Conservation (phyloP, 2,329 filamentous ascomycete species). For the Westerdykella sp. region DNA sequence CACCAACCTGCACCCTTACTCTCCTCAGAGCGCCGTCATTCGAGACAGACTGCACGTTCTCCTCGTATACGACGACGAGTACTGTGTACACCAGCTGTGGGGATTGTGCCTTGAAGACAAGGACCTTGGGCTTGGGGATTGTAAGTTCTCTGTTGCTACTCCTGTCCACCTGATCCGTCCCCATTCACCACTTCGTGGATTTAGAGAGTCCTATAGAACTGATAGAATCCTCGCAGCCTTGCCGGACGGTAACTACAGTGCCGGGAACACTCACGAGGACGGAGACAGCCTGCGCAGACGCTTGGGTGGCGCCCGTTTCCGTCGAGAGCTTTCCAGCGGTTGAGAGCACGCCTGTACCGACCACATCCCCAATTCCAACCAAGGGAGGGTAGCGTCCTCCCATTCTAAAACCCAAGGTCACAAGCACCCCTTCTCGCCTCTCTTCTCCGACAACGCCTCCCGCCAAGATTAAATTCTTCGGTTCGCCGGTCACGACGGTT, state of each 20-base stretch:
- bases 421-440: too few species aligned
- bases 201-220: slow-evolving; percentile 1
- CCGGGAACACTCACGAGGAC: slow-evolving; percentile 10
- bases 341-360: too few species aligned
- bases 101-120: slow-evolving; percentile 17
- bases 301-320: too few species aligned
- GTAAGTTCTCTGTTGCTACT: slow-evolving; percentile 9
- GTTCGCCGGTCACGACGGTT: too few species aligned
- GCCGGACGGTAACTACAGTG: slow-evolving; percentile 12
- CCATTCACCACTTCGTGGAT: too few species aligned
- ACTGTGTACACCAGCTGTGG: slow-evolving; percentile 25
- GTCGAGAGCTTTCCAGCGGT: too few species aligned
- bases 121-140: slow-evolving; percentile 17
- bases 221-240: slow-evolving; percentile 11
- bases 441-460: too few species aligned
- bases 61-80: slow-evolving; percentile 15
- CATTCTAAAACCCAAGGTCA: too few species aligned
- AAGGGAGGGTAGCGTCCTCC: too few species aligned
- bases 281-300: slow-evolving; percentile 8
- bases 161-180: too few species aligned
- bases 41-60: slow-evolving; percentile 18
- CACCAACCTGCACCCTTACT: slow-evolving; percentile 13
- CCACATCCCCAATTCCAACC: too few species aligned
- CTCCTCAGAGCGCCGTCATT: slow-evolving; percentile 15
- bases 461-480: too few species aligned